Evolutionary conservation across 305 asterid species (phyloP).

Genomic region (Fraxinus baroniana): DNA sequence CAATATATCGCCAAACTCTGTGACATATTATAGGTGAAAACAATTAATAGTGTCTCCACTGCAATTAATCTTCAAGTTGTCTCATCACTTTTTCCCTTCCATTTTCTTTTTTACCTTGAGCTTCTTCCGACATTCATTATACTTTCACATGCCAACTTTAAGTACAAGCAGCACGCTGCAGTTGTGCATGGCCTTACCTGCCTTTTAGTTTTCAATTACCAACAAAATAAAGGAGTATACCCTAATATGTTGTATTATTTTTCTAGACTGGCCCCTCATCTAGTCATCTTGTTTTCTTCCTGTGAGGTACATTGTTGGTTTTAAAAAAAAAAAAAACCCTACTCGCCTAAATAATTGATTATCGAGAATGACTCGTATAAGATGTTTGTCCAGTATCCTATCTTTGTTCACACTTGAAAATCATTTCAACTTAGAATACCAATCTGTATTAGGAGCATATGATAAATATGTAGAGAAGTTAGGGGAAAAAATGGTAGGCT

Average conservation of each 20-base stretch:
- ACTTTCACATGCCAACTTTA: slow-evolving; percentile 30
- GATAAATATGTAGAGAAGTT: slow-evolving; percentile 9
- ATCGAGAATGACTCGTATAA: background rate
- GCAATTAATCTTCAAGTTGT: background rate
- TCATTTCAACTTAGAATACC: background rate
- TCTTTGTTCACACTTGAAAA: background rate
- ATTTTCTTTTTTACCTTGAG: background rate
- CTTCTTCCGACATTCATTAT: slow-evolving; percentile 28
- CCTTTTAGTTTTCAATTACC: background rate
- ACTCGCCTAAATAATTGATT: background rate
- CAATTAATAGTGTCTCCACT: background rate
- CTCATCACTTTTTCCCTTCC: background rate
- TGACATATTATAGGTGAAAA: background rate
- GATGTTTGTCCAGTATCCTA: background rate
- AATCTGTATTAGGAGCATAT: slow-evolving; percentile 14
- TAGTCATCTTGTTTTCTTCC: background rate
- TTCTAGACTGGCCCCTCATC: slow-evolving; percentile 26
- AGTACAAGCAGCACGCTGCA: slow-evolving; percentile 27
- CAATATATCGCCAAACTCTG: background rate
- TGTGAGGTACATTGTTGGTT: background rate
- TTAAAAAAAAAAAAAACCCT: background rate
- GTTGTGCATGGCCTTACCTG: slow-evolving; percentile 19
- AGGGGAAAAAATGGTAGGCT: background rate
- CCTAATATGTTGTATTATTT: background rate
- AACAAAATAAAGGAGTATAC: background rate